Conservation (phyloP, 2,329 filamentous ascomycete genomes). For the Pyricularia grisea region DNA sequence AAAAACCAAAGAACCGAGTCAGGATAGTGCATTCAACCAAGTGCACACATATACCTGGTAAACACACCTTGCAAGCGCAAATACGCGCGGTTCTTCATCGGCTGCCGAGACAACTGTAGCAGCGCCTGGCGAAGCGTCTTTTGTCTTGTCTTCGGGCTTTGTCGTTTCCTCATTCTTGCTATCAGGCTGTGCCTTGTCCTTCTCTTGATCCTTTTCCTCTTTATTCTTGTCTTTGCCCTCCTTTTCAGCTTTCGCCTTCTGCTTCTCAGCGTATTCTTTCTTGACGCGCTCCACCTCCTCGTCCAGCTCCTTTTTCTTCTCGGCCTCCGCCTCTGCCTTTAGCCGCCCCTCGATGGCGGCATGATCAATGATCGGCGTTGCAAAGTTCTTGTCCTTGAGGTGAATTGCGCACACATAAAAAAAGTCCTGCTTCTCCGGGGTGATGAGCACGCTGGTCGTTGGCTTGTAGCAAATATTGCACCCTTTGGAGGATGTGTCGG, state of each 20-base stretch:
- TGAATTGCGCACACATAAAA: constrained; percentile 86
- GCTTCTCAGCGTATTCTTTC: constrained; percentile 70
- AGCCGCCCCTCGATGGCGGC: constrained; percentile 54
- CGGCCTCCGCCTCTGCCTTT: constrained; percentile 51
- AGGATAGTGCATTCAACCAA: background rate
- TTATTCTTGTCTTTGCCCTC: constrained; percentile 53
- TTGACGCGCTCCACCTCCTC: constrained; percentile 56
- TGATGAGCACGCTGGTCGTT: constrained; percentile 78
- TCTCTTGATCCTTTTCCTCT: constrained; percentile 29
- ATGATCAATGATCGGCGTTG: constrained; percentile 62
- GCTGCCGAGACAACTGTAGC: constrained; percentile 19
- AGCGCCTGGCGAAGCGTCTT: constrained; percentile 1
- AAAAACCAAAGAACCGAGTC: background rate
- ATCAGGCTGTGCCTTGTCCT: constrained; percentile 23
- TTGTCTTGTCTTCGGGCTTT: constrained; percentile 21
- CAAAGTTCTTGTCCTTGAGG: constrained; percentile 75
- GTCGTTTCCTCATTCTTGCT: constrained; percentile 20
- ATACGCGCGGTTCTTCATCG: constrained; percentile 69
- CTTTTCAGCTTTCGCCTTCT: constrained; percentile 59
- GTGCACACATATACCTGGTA: background rate
- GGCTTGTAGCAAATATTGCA: constrained; percentile 92
- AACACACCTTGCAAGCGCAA: constrained; percentile 70
- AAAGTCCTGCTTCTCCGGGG: constrained; percentile 75
- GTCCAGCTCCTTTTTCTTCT: constrained; percentile 56
- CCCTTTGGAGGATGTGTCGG: constrained; percentile 70